Evolutionary conservation across 306 rosid genomes (phyloP).

Genomic region (Biancaea sappan): DNA sequence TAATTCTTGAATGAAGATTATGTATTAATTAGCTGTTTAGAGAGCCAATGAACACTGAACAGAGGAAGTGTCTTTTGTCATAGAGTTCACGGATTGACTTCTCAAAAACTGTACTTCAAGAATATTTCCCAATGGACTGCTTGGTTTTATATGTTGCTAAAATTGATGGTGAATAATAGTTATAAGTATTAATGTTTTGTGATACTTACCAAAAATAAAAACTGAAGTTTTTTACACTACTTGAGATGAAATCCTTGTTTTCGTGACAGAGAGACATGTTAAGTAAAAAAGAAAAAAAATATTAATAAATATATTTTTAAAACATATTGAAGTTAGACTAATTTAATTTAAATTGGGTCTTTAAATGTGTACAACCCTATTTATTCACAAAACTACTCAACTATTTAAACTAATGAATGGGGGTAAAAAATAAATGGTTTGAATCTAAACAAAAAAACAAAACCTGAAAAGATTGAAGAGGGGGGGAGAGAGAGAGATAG

Average conservation of each 20-base stretch:
- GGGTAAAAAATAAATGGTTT: not conserved
- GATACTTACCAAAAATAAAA: not conserved
- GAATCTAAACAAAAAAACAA: slow-evolving; percentile 30
- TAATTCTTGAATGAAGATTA: not conserved
- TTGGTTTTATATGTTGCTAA: not conserved
- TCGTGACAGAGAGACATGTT: not conserved
- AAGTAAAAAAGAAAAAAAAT: not conserved
- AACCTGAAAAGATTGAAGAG: not conserved
- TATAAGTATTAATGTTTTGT: not conserved
- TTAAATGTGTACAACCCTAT: too few species aligned
- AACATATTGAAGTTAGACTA: too few species aligned
- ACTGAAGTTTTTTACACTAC: not conserved
- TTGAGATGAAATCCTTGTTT: not conserved
- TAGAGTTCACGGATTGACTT: not conserved
- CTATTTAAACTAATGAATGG: too few species aligned
- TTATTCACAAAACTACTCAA: too few species aligned
- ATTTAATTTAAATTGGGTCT: too few species aligned
- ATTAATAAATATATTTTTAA: too few species aligned
- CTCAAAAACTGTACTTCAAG: not conserved
- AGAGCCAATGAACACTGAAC: not conserved
- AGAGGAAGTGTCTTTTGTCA: not conserved
- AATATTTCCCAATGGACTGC: not conserved
- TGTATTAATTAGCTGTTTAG: not conserved
- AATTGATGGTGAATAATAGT: not conserved
- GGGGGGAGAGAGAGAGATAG: not conserved